Percentiles rank a stretch among this genome's conserved stretches.
Evolutionary conservation across 2,329 filamentous ascomycete species (phyloP).

Genomic region (Sporothrix luriei): DNA sequence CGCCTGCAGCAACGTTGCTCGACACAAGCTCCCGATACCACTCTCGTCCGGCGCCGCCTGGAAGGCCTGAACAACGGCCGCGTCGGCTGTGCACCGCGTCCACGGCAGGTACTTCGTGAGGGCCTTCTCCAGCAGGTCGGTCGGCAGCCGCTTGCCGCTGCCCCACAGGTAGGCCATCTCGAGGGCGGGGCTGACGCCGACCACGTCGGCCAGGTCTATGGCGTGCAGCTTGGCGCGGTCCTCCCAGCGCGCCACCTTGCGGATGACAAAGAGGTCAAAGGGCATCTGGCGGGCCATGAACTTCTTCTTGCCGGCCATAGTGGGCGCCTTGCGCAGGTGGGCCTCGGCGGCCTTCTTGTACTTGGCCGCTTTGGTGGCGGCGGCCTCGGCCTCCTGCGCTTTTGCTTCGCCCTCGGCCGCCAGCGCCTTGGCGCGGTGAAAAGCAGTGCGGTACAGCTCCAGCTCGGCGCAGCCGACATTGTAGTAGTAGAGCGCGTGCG

Average conservation of each 20-base stretch:
- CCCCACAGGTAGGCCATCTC: slow-evolving; percentile 97
- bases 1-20: slow-evolving; percentile 66
- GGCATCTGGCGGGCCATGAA: slow-evolving; percentile 90
- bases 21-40: slow-evolving; percentile 67
- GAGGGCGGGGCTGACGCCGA: slow-evolving; percentile 77
- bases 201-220: slow-evolving; percentile 73
- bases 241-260: slow-evolving; percentile 89
- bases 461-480: slow-evolving; percentile 78
- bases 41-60: slow-evolving; percentile 60
- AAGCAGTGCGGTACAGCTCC: slow-evolving; percentile 72
- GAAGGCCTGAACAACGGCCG: slow-evolving; percentile 50
- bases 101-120: slow-evolving; percentile 63
- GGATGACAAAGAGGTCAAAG: slow-evolving; percentile 80
- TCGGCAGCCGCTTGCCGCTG: slow-evolving; percentile 78
- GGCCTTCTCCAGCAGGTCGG: slow-evolving; percentile 64
- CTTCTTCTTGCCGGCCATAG: slow-evolving; percentile 78
- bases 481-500: slow-evolving; percentile 85
- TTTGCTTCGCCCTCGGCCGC: slow-evolving; percentile 38
- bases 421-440: slow-evolving; percentile 44
- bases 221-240: slow-evolving; percentile 68
- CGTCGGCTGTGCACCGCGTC: slow-evolving; percentile 59
- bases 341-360: slow-evolving; percentile 68
- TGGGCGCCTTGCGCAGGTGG: slow-evolving; percentile 70
- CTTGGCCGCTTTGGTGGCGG: slow-evolving; percentile 46
- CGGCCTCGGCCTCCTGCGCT: slow-evolving; percentile 36